Conservation (phyloP, 805 yeast genomes). For the Starmerella etchellsii region DNA sequence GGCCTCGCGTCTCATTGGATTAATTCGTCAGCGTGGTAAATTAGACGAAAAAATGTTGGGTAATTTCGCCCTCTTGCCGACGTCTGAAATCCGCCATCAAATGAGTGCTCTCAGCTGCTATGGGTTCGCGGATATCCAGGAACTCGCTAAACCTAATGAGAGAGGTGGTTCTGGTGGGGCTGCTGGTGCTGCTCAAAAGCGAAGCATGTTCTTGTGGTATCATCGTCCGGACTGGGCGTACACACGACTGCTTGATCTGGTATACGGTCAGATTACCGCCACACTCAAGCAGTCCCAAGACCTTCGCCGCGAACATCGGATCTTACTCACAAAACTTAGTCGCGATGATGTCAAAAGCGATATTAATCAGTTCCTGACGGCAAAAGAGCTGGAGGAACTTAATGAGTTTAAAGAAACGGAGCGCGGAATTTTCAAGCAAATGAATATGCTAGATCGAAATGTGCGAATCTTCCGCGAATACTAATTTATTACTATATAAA, state of each 20-base stretch:
- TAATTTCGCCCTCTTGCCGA: slow-evolving; percentile 62
- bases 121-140: slow-evolving; percentile 78
- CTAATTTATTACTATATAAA: slow-evolving; percentile 10
- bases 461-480: slow-evolving; percentile 31
- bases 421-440: slow-evolving; percentile 25
- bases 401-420: slow-evolving; percentile 34
- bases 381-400: slow-evolving; percentile 63
- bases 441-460: slow-evolving; percentile 27
- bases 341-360: slow-evolving; percentile 83
- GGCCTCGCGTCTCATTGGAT: slow-evolving; percentile 61
- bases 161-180: slow-evolving; percentile 56
- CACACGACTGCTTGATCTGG: slow-evolving; percentile 35
- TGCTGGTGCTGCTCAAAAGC: slow-evolving; percentile 21
- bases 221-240: slow-evolving; percentile 45
- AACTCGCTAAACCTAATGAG: slow-evolving; percentile 83
- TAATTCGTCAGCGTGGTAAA: slow-evolving; percentile 54
- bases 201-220: slow-evolving; percentile 74
- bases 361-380: slow-evolving; percentile 60
- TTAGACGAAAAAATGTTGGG: slow-evolving; percentile 78
- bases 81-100: slow-evolving; percentile 60
- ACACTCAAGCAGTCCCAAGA: slow-evolving; percentile 26
- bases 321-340: slow-evolving; percentile 63
- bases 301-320: slow-evolving; percentile 45
- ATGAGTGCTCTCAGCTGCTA: slow-evolving; percentile 51
- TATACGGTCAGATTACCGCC: slow-evolving; percentile 38